Conservation (phyloP, 2,329 filamentous ascomycete species). For the Ophiostoma tasmaniense region DNA sequence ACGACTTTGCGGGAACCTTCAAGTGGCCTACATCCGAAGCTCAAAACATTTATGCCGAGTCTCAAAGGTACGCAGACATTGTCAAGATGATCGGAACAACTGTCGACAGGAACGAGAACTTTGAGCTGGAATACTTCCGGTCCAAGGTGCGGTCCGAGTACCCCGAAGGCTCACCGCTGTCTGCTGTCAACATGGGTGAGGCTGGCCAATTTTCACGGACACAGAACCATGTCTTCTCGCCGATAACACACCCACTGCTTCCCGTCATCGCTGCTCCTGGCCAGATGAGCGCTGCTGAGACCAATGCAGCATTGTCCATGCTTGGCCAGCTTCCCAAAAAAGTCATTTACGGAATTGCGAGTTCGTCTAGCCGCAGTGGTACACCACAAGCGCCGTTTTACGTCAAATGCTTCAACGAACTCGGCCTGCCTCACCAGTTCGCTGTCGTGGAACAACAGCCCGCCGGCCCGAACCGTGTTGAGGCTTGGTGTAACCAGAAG, state of each 20-base stretch:
- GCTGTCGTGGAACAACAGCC: conserved; percentile 63
- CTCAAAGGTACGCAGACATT: conserved; percentile 68
- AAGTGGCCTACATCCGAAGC: conserved; percentile 72
- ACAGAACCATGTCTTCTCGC: conserved; percentile 77
- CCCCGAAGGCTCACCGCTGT: conserved; percentile 62
- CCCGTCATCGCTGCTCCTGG: conserved; percentile 79
- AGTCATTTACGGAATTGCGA: conserved; percentile 72
- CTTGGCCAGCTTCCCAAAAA: conserved; percentile 74
- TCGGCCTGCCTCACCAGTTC: conserved; percentile 79
- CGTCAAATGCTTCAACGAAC: conserved; percentile 72
- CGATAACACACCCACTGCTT: conserved; percentile 76
- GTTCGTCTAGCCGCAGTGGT: conserved; percentile 50
- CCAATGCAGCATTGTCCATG: conserved; percentile 68
- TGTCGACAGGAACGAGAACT: conserved; percentile 75
- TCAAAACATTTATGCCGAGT: conserved; percentile 61
- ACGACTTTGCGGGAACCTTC: conserved; percentile 78
- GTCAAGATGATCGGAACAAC: conserved; percentile 88
- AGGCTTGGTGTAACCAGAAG: conserved; percentile 62
- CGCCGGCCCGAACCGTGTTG: conserved; percentile 56
- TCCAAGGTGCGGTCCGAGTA: conserved; percentile 64
- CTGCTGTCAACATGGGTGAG: conserved; percentile 79
- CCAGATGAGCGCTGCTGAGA: conserved; percentile 77
- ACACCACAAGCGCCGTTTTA: conserved; percentile 76
- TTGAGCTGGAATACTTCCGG: conserved; percentile 83
- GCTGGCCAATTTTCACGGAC: conserved; percentile 78